Conservation (phyloP, 148 eudicot genomes). For the Silene latifolia region DNA sequence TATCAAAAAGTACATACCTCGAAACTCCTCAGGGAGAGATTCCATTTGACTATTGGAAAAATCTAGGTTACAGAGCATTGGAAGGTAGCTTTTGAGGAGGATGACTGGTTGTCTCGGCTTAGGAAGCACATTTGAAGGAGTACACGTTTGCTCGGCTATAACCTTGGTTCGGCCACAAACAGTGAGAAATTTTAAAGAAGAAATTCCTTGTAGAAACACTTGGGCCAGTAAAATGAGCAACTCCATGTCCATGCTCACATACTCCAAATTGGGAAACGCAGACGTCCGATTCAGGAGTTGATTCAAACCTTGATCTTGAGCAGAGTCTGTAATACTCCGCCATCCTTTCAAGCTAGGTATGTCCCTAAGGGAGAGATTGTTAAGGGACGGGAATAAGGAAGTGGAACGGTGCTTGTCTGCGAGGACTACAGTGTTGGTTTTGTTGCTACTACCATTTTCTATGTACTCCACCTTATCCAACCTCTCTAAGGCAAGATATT, state of each 20-base stretch:
- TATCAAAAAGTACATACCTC: background rate
- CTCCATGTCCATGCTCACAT: background rate
- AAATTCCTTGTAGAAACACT: background rate
- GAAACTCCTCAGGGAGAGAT: background rate
- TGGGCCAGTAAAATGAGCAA: background rate
- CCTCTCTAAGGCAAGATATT: background rate
- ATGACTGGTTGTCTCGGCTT: background rate
- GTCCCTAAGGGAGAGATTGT: background rate
- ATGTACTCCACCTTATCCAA: conserved; percentile 14
- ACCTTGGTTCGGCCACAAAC: no score
- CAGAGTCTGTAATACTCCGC: background rate
- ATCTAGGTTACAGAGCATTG: no score
- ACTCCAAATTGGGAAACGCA: conserved; percentile 11
- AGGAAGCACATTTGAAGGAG: no score
- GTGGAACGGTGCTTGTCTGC: no score
- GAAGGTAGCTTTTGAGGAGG: background rate
- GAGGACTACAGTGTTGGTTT: no score
- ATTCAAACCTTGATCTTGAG: background rate
- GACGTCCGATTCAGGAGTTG: background rate
- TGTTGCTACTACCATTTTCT: background rate
- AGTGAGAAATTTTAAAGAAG: background rate
- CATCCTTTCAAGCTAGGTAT: conserved; percentile 1
- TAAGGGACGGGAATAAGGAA: conserved; percentile 8
- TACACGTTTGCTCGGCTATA: no score
- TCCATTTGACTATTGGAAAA: background rate